These are phyloP conservation scores for Hortiboletus campestris DNA, from an alignment of 768 basidiomycete species.

Conservation along the genomic window DNA sequence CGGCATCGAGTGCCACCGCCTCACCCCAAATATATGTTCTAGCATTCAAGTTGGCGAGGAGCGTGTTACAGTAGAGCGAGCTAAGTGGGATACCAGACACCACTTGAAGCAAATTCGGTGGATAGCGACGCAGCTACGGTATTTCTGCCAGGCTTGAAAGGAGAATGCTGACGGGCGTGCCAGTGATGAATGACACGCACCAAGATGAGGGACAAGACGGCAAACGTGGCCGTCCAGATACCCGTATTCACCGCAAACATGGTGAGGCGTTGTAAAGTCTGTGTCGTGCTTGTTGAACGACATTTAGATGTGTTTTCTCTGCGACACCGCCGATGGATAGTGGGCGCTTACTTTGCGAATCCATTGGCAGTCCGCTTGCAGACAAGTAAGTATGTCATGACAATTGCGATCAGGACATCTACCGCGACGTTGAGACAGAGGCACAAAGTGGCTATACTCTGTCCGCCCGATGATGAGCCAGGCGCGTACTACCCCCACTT, in stretches of 20 bases:
- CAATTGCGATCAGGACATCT: conserved; percentile 10
- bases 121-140: not conserved
- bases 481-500: conserved; percentile 42
- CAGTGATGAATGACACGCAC: not conserved
- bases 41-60: conserved; percentile 17
- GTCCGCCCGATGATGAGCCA: conserved; percentile 7
- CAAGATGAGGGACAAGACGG: conserved; percentile 9
- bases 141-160: not conserved
- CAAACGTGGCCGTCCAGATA: conserved; percentile 48
- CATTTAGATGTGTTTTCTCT: not conserved
- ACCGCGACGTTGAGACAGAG: not conserved
- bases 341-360: not conserved
- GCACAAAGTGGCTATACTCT: not conserved
- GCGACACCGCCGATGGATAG: accelerated
- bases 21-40: conserved; percentile 6
- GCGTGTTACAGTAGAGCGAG: conserved; percentile 13
- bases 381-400: conserved; percentile 5
- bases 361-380: not conserved
- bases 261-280: conserved; percentile 6
- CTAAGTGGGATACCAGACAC: conserved; percentile 2
- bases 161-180: not conserved
- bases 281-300: not conserved
- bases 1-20: not conserved
- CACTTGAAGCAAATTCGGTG: not conserved
- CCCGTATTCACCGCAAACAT: conserved; percentile 26